Evolutionary conservation across 2,329 filamentous ascomycete species (phyloP).

Genomic region (Chaetomium globosum): DNA sequence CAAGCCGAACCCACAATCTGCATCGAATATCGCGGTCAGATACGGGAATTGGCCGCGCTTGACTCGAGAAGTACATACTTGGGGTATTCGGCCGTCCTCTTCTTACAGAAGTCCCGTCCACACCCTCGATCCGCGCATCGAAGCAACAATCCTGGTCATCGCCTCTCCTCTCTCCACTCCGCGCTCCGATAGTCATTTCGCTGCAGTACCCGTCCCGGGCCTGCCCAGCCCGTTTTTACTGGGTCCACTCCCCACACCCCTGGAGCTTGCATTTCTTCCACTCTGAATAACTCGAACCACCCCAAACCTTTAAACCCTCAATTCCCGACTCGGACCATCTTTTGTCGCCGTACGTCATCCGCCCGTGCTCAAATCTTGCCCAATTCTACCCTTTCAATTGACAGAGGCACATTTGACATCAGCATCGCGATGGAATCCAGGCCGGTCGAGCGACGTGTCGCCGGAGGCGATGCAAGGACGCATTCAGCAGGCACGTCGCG

Average conservation of each 20-base stretch:
- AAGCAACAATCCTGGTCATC: conserved; percentile 23
- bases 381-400: conserved; percentile 30
- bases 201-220: conserved; percentile 35
- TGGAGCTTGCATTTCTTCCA: conserved; percentile 40
- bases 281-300: conserved; percentile 28
- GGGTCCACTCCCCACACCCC: conserved; percentile 36
- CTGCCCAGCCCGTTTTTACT: conserved; percentile 39
- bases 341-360: conserved; percentile 30
- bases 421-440: conserved; percentile 56
- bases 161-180: conserved; percentile 36
- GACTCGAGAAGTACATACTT: not conserved
- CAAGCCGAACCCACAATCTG: not conserved
- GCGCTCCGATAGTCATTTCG: conserved; percentile 39
- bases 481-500: conserved; percentile 88
- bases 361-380: conserved; percentile 20
- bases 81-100: not conserved
- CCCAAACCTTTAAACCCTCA: conserved; percentile 24
- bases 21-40: conserved; percentile 2
- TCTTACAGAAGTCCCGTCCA: conserved; percentile 20
- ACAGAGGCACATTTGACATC: conserved; percentile 28
- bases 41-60: conserved; percentile 13
- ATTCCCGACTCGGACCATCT: conserved; percentile 18
- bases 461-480: conserved; percentile 86
- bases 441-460: conserved; percentile 63
- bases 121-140: conserved; percentile 17